These are phyloP conservation scores for Colletotrichum chrysophilum DNA, from an alignment of 2,329 filamentous ascomycete species.

Conservation along the genomic window DNA sequence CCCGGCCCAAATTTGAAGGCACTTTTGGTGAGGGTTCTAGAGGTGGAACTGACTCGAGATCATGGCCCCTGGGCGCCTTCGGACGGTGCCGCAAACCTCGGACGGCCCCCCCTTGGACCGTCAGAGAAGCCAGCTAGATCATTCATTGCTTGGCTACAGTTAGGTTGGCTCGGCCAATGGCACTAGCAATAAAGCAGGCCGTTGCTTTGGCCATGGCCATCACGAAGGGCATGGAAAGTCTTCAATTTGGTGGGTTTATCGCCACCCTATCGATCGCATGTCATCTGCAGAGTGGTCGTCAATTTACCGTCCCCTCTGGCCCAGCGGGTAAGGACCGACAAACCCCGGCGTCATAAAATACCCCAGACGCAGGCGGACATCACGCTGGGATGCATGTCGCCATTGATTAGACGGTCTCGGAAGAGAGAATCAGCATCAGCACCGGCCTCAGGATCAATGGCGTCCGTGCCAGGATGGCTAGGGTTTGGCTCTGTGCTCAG, in stretches of 20 bases:
- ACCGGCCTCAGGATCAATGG: neutral
- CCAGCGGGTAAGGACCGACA: slow-evolving; percentile 3
- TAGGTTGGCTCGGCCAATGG: neutral
- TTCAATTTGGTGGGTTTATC: neutral
- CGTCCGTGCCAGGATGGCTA: slow-evolving; percentile 7
- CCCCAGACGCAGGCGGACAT: slow-evolving; percentile 9
- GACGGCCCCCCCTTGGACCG: slow-evolving; percentile 16
- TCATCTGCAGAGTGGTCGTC: neutral
- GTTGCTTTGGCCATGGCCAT: slow-evolving; percentile 11
- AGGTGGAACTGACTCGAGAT: slow-evolving; percentile 16
- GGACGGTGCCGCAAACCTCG: slow-evolving; percentile 21
- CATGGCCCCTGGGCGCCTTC: slow-evolving; percentile 16
- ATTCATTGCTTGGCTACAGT: neutral
- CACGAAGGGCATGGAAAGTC: neutral
- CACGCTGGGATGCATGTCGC: slow-evolving; percentile 13
- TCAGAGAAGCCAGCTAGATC: slow-evolving; percentile 7
- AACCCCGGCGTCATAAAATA: slow-evolving; percentile 6
- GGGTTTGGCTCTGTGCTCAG: slow-evolving; percentile 4
- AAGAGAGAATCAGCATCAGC: neutral
- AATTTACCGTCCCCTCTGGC: neutral
- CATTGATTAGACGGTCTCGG: slow-evolving; percentile 15
- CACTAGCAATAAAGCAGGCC: neutral
- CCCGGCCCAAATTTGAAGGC: neutral
- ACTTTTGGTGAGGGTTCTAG: neutral
- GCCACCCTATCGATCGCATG: neutral